phyloP scores from a whole-genome alignment of 148 eudicot genomes.

The Nyssa sinensis region DNA sequence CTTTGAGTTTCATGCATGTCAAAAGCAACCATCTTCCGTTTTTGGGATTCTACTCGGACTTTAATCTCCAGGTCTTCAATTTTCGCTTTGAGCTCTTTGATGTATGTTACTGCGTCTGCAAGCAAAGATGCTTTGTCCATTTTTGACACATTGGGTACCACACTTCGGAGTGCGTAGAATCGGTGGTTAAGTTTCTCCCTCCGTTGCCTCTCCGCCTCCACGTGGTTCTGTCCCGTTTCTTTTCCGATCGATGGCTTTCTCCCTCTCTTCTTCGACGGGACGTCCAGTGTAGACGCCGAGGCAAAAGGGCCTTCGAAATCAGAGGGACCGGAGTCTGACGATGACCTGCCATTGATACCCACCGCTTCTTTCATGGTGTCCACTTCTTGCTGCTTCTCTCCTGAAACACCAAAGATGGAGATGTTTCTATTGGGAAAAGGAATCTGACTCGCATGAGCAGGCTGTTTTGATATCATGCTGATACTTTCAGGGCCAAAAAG shows the following conservation, averaged over 20 bases:
- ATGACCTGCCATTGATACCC: background rate
- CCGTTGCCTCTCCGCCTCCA: slow-evolving; percentile 56
- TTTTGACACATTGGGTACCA: slow-evolving; percentile 58
- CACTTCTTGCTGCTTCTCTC: background rate
- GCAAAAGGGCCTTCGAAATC: slow-evolving; percentile 5
- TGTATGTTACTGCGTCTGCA: slow-evolving; percentile 53
- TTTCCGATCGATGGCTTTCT: slow-evolving; percentile 11
- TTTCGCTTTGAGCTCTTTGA: slow-evolving; percentile 40
- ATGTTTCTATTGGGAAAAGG: too few relatives aligned
- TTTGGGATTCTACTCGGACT: background rate
- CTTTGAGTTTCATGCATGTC: background rate
- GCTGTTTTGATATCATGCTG: background rate
- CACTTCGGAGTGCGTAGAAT: slow-evolving; percentile 49
- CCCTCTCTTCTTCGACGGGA: slow-evolving; percentile 20
- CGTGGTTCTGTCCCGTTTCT: slow-evolving; percentile 31
- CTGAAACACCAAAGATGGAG: background rate
- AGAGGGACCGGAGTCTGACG: slow-evolving; percentile 14
- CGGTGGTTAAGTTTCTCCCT: slow-evolving; percentile 58
- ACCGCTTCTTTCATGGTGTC: background rate
- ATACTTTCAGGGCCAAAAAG: slow-evolving; percentile 3
- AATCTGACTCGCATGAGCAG: too few relatives aligned
- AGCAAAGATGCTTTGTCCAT: slow-evolving; percentile 71
- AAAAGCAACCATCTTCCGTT: background rate
- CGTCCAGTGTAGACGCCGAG: background rate
- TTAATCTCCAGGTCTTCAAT: slow-evolving; percentile 8